Base-by-base conservation (phyloP, 805 yeast genomes). In the Metschnikowia cubensis region DNA sequence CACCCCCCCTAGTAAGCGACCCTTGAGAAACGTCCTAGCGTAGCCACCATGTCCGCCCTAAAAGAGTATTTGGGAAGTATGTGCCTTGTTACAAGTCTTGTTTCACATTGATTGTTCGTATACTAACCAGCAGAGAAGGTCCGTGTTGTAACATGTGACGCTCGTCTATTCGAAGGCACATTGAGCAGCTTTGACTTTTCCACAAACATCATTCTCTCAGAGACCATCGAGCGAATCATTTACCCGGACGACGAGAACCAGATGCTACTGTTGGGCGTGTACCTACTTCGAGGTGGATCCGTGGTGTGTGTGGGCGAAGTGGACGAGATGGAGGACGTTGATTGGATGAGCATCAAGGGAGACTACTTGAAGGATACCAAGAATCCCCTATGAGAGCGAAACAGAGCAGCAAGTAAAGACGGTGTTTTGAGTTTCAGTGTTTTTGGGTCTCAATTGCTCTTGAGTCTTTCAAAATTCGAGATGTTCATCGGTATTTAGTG, bases 161-260 rank as follows among this genome's bases (percentile, higher is more conserved):
- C 85, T 10, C 68, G 80, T 44, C 70, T 76, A 47, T 71, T 78
- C 39, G 76, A 72, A 57, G 78, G 78, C 3, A 63, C 59, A 18
- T 66, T 73, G 20, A 68, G 67, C 55, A 89, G 91, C 6, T 85
- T 72, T 58, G 92, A 86, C 62, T 80, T 82, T 54, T 72, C 80
- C 41, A 79, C 87, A 21, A 86, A 86, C 59, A 59, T 86, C 34
- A 70, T 85, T 36, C 65, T 85, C 37, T 67, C 80, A 2, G 65
- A 73, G 37, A 75, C 85, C 15, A 62, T 68, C 18, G 87, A 83
- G 59, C 64, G 84, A 43, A 61, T 81, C 15, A 71, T 82, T 40
- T 72, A 70, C 46, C 61, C 62, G 0, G 74, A 71, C n/a, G 66
- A 62, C n/a, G 72, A 68, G 45, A 70, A 68, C 49, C 68, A 71